Base-by-base conservation (phyloP, 257 asterid genomes). In the Cinchona pubescens region DNA sequence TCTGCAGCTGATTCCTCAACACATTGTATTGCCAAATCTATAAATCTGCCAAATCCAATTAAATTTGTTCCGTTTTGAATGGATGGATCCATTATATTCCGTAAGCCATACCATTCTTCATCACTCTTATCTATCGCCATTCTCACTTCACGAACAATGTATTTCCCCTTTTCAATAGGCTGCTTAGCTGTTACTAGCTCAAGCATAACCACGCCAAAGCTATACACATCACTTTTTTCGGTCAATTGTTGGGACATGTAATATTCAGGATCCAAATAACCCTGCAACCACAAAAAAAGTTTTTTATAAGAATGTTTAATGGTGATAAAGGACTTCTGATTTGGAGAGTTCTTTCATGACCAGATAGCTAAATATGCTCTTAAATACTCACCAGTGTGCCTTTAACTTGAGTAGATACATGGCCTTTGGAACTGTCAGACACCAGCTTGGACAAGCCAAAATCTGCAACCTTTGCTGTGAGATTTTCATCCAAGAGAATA, bases 151-250 rank as follows among this genome's bases (percentile, higher is more conserved):
- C 96, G 90, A 9, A 94, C 97, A 7, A 94, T 79, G 82, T 94
- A 94, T 81, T 92, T 94, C 21, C 98, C 97, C 79, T 84, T 92
- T 87, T 87, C 97, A 21, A 92, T 94, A 3, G 98, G 98, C 82
- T 88, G 92, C 81, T 81, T 94, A 1, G 96, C 90, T 0, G 97
- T 86, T 60, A 94, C 84, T 63, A 94, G 90, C 76, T 94, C 98
- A 5, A 94, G 97, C 97, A 94, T 92, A 75, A 94, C 96, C 77
- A 94, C 97, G 0, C 98, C 98, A 66, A 92, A 94, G 82, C 98
- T 94, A 83, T 92, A 94, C 0, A 94, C 96, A 40, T 94, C 97
- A 68, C 98, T 94, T 79, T 89, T 94, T 60, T 94, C 98, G 0
- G 98, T 94, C 70, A 92, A 58, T 71, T 94, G 95, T 76, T 94